phyloP scores from a whole-genome alignment of 306 rosid species.

The Castanea crenata region DNA sequence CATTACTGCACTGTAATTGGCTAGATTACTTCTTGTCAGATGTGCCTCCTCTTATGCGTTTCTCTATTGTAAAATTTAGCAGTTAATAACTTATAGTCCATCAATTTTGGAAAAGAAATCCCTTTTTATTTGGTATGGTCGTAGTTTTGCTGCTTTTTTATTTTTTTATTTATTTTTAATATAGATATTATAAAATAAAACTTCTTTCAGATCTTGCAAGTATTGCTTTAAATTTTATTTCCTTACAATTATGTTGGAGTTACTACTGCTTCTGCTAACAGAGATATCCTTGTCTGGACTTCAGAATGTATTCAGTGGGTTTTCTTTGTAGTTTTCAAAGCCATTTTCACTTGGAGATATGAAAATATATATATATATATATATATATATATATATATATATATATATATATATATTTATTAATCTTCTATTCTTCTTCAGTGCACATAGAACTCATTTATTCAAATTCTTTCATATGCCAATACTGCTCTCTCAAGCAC shows the following conservation, averaged over 20 bases:
- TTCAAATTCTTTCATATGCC: neutral
- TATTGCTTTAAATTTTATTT: conserved; percentile 3
- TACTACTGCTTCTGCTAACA: conserved; percentile 86
- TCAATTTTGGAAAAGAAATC: neutral
- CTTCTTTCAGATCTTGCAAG: neutral
- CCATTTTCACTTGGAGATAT: conserved; percentile 96
- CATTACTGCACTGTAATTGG: neutral
- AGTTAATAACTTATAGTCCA: neutral
- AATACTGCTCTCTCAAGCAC: neutral
- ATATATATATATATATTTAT: conserved; percentile 14
- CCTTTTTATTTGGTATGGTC: neutral
- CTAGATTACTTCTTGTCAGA: neutral
- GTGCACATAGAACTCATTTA: neutral
- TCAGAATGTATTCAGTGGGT: conserved; percentile 82
- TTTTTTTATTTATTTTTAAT: too few species aligned
- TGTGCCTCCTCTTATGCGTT: neutral
- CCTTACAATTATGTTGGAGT: conserved; percentile 57
- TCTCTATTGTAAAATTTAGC: neutral
- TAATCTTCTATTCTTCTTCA: neutral
- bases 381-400: conserved; percentile 30
- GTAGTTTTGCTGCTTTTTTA: neutral
- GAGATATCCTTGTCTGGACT: conserved; percentile 47
- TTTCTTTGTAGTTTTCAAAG: conserved; percentile 79
- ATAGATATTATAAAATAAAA: too few species aligned
- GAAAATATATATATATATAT: conserved; percentile 52